phyloP scores from a whole-genome alignment of 2,329 filamentous ascomycete genomes.

The Dactylellina haptotyla region DNA sequence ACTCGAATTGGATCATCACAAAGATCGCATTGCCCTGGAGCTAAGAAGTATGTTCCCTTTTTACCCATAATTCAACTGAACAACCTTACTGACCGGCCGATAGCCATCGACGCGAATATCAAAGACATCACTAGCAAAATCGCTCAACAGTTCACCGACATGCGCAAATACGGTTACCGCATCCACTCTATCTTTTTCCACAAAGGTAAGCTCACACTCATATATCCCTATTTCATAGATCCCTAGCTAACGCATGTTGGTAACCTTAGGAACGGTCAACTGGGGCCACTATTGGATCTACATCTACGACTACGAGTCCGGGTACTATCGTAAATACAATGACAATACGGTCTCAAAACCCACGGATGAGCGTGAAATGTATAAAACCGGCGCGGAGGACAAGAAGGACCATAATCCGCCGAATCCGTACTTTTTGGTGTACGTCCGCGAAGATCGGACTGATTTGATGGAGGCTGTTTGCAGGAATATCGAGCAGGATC shows the following conservation, averaged over 20 bases:
- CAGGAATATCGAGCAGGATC: slow-evolving; percentile 47
- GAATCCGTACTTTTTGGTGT: slow-evolving; percentile 84
- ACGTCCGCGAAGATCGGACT: slow-evolving; percentile 74
- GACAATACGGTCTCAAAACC: slow-evolving; percentile 81
- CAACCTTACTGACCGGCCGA: background rate
- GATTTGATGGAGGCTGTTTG: slow-evolving; percentile 57
- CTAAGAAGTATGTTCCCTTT: slow-evolving; percentile 58
- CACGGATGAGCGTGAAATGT: slow-evolving; percentile 73
- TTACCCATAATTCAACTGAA: background rate
- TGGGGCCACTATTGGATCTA: slow-evolving; percentile 97
- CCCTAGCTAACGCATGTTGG: background rate
- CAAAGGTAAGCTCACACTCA: slow-evolving; percentile 67
- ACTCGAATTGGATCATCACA: slow-evolving; percentile 63
- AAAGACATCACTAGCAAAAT: slow-evolving; percentile 65
- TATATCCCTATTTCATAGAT: background rate
- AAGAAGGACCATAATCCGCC: slow-evolving; percentile 68
- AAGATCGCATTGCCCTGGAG: slow-evolving; percentile 64
- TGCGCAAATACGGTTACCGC: slow-evolving; percentile 76
- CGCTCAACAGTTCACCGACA: slow-evolving; percentile 70
- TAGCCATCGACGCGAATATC: slow-evolving; percentile 64
- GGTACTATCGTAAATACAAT: slow-evolving; percentile 93
- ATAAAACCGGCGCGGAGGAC: slow-evolving; percentile 69
- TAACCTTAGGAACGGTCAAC: slow-evolving; percentile 65
- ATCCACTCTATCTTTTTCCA: slow-evolving; percentile 95
- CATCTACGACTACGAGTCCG: slow-evolving; percentile 85